A percentile compares a stretch with the other conserved stretches of the same genome.
phyloP scores from a whole-genome alignment of 352 stramenopile genomes.

The Phytopythium vexans region DNA sequence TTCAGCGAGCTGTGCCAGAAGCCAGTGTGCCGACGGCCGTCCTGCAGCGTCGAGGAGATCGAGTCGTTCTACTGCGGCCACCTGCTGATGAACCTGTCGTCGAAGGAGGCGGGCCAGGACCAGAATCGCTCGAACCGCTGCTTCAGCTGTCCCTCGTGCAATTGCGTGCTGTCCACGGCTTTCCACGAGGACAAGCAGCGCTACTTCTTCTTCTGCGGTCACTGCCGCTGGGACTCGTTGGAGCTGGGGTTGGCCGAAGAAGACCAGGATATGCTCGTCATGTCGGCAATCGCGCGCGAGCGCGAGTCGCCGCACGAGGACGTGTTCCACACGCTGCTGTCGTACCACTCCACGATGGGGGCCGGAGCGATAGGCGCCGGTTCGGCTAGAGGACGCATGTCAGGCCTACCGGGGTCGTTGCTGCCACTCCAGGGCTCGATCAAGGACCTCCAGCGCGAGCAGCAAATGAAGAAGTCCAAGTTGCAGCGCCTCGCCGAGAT shows the following conservation, averaged over 20 bases:
- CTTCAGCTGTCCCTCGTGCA: slow-evolving; percentile 76
- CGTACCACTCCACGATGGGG: slow-evolving; percentile 34
- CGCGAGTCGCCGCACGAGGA: slow-evolving; percentile 72
- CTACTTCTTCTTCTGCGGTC: slow-evolving; percentile 80
- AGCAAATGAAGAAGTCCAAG: slow-evolving; percentile 82
- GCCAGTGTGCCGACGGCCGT: slow-evolving; percentile 60
- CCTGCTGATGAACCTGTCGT: slow-evolving; percentile 83
- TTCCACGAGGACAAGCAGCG: slow-evolving; percentile 50
- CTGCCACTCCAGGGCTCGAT: slow-evolving; percentile 61
- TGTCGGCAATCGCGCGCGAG: slow-evolving; percentile 74
- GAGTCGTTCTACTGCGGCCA: slow-evolving; percentile 88
- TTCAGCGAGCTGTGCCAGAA: slow-evolving; percentile 79
- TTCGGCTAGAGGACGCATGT: slow-evolving; percentile 9
- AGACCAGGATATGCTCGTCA: slow-evolving; percentile 80
- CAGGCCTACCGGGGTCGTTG: slow-evolving; percentile 18
- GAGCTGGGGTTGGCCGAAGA: slow-evolving; percentile 59
- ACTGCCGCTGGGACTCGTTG: slow-evolving; percentile 87
- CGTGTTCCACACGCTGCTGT: slow-evolving; percentile 68
- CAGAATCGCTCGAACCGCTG: slow-evolving; percentile 86
- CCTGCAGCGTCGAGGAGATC: slow-evolving; percentile 83
- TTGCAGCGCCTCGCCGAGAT: slow-evolving; percentile 65
- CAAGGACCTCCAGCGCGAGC: slow-evolving; percentile 77
- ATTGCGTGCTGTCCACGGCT: slow-evolving; percentile 60
- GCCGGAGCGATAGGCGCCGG: slow-evolving; percentile 6
- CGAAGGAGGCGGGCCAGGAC: slow-evolving; percentile 83